These are phyloP conservation scores for Exsudoporus frostii DNA, from an alignment of 768 basidiomycete species.

Conservation along the genomic window DNA sequence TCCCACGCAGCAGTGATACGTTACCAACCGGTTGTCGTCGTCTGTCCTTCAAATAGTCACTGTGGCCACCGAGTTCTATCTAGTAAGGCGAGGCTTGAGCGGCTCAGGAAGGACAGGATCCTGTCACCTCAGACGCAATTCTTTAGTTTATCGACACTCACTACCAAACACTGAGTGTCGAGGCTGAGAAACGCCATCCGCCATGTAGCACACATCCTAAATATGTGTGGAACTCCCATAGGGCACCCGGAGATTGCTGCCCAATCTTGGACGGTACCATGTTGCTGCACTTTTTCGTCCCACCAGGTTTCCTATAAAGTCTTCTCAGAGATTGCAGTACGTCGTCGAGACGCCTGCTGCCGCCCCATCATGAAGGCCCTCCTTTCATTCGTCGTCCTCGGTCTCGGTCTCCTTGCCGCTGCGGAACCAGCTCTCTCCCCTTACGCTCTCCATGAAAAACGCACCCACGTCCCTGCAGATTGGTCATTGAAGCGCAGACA, in stretches of 20 bases:
- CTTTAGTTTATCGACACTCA: not conserved
- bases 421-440: constrained; percentile 17
- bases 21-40: not conserved
- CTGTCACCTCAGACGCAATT: not conserved
- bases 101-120: not conserved
- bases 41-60: not conserved
- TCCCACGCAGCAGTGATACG: not conserved
- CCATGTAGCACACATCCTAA: not conserved
- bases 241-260: not conserved
- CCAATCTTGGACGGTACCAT: constrained; percentile 6
- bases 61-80: not conserved
- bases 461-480: constrained; percentile 30
- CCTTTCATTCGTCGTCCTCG: constrained; percentile 12
- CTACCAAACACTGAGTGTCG: too few species aligned
- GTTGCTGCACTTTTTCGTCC: constrained; percentile 4
- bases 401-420: constrained; percentile 18
- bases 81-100: not conserved
- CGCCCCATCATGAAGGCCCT: constrained; percentile 15
- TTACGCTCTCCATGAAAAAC: constrained; percentile 39
- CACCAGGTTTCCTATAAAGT: constrained; percentile 9
- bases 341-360: not conserved
- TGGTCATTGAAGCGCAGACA: constrained; percentile 41
- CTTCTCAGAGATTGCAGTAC: not conserved
- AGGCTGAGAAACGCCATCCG: not conserved
- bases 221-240: constrained; percentile 1